phyloP scores from a whole-genome alignment of 257 asterid species.

The Solanum peruvianum region DNA sequence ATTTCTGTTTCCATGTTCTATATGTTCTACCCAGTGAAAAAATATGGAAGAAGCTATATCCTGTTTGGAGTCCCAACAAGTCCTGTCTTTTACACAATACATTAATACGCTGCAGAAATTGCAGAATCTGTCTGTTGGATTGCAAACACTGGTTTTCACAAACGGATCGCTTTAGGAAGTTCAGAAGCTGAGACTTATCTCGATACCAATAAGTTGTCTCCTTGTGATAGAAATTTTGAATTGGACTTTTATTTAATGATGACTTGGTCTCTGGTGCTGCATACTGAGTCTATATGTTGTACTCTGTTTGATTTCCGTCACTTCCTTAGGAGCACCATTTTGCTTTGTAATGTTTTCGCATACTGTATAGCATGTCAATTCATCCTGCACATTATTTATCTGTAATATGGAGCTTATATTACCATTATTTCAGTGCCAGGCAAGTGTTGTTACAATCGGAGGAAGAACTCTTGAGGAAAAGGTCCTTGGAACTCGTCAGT shows the following conservation, averaged over 20 bases:
- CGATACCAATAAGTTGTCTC: neutral
- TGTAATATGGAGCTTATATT: neutral
- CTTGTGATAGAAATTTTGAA: neutral
- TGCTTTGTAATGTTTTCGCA: neutral
- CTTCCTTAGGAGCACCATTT: neutral
- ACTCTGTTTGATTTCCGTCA: neutral
- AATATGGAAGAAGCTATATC: neutral
- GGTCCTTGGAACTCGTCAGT: slow-evolving; percentile 53
- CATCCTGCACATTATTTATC: neutral
- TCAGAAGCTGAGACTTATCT: neutral
- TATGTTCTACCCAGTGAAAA: neutral
- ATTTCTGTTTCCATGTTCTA: neutral
- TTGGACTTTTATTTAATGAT: neutral
- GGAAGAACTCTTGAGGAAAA: slow-evolving; percentile 69
- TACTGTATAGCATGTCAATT: neutral
- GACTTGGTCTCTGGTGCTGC: neutral
- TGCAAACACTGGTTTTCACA: neutral
- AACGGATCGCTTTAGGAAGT: neutral
- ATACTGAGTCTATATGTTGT: neutral
- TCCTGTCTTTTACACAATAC: neutral
- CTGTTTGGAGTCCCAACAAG: neutral
- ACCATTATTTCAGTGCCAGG: slow-evolving; percentile 33
- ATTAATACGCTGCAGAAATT: neutral
- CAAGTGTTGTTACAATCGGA: slow-evolving; percentile 73
- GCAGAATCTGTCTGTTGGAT: neutral